Conservation (phyloP, 148 eudicot genomes). For the Vaccinium macrocarpon region DNA sequence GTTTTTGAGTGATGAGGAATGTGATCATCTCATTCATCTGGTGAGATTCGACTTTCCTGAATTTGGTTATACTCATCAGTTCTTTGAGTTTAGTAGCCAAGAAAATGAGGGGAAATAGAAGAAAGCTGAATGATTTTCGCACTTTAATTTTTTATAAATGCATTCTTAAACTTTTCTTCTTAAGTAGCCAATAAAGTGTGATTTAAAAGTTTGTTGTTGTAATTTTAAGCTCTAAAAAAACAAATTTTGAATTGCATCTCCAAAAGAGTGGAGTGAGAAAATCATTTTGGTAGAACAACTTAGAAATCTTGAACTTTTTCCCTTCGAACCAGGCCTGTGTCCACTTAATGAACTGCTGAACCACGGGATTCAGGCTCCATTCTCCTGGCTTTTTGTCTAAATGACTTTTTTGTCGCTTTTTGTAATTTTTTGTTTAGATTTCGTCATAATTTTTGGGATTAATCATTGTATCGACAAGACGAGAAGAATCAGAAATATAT, state of each 20-base stretch:
- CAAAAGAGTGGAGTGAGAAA: background rate
- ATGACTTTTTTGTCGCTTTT: too few species aligned
- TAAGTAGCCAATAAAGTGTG: too few species aligned
- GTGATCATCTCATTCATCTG: constrained; percentile 86
- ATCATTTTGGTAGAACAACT: background rate
- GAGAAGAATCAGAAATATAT: too few species aligned
- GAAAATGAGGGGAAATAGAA: background rate
- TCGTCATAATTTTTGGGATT: too few species aligned
- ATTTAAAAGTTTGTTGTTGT: background rate
- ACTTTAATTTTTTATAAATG: background rate
- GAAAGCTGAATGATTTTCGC: background rate
- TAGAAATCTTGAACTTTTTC: background rate
- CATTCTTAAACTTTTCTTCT: background rate
- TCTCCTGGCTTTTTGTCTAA: too few species aligned
- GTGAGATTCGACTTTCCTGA: constrained; percentile 35
- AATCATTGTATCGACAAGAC: too few species aligned
- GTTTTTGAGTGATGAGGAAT: constrained; percentile 70
- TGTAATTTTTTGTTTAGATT: too few species aligned
- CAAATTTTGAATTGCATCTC: too few species aligned
- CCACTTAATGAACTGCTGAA: background rate
- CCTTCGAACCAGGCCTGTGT: background rate
- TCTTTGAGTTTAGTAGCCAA: background rate
- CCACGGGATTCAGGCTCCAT: background rate
- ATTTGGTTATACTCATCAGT: background rate
- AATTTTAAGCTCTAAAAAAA: background rate